Conservation (phyloP, 305 asterid genomes). For the Lippia alba region DNA sequence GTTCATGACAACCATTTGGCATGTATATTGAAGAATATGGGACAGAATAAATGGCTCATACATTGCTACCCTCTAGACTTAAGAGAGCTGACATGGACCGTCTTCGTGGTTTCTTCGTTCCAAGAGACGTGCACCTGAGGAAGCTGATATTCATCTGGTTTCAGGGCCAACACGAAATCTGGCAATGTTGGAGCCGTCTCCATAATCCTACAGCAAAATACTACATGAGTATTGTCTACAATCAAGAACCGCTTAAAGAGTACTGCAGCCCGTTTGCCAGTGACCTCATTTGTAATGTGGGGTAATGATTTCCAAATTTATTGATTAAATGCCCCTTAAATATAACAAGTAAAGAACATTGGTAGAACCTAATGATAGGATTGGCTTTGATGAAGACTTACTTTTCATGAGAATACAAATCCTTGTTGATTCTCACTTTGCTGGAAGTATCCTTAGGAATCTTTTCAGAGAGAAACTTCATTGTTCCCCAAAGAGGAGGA, state of each 20-base stretch:
- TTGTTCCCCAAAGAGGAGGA: constrained; percentile 97
- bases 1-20: constrained; percentile 1
- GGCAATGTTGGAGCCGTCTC: constrained; percentile 98
- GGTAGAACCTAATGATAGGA: neutral
- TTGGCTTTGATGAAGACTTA: constrained; percentile 43
- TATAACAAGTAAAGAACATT: constrained; percentile 2
- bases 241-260: no score
- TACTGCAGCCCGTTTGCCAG: no score
- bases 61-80: constrained; percentile 39
- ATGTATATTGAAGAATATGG: no score
- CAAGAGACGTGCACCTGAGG: constrained; percentile 70
- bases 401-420: constrained; percentile 81
- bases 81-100: constrained; percentile 31
- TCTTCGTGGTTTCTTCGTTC: constrained; percentile 59
- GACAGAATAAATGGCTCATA: no score
- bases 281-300: no score
- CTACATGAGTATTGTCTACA: constrained; percentile 35
- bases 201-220: constrained; percentile 65
- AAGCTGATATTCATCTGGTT: constrained; percentile 92
- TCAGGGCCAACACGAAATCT: constrained; percentile 86
- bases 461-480: constrained; percentile 91
- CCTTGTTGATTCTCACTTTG: constrained; percentile 94
- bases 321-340: no score
- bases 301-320: no score
- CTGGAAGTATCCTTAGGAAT: constrained; percentile 94